phyloP scores from a whole-genome alignment of 768 basidiomycete species.

The Leucogyrophana mollusca region DNA sequence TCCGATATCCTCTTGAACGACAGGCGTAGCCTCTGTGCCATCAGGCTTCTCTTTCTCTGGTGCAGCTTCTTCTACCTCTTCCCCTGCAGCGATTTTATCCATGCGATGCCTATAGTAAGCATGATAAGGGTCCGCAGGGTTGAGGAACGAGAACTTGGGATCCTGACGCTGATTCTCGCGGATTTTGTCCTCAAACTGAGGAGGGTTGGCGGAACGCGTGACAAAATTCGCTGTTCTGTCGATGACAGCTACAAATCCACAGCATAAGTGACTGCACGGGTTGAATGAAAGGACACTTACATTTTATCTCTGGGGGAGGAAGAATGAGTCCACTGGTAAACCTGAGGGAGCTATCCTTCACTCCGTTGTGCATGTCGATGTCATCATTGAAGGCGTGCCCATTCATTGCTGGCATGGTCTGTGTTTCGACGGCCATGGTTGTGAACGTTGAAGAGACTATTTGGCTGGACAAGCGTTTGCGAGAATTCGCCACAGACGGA shows the following conservation, averaged over 20 bases:
- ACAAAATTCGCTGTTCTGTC: constrained; percentile 93
- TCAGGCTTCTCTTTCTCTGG: constrained; percentile 43
- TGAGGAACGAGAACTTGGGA: constrained; percentile 98
- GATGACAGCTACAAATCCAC: constrained; percentile 67
- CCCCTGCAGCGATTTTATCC: constrained; percentile 77
- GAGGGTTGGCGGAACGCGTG: constrained; percentile 90
- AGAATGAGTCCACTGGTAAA: constrained; percentile 89
- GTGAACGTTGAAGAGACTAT: constrained; percentile 15
- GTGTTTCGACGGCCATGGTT: constrained; percentile 48
- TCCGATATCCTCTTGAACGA: constrained; percentile 57
- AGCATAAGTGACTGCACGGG: constrained; percentile 8
- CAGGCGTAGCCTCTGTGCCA: constrained; percentile 28
- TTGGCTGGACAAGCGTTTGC: neutral
- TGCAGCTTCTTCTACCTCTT: constrained; percentile 59
- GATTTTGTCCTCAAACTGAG: constrained; percentile 95
- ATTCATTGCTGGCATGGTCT: constrained; percentile 38
- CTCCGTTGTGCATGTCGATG: constrained; percentile 36
- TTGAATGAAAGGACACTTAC: constrained; percentile 39
- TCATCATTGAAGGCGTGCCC: constrained; percentile 41
- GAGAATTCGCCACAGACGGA: constrained; percentile 17
- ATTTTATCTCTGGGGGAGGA: constrained; percentile 94
- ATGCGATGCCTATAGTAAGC: constrained; percentile 95
- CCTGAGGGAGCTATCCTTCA: constrained; percentile 38
- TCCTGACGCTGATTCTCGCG: constrained; percentile 94
- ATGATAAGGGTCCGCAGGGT: constrained; percentile 96